These are phyloP conservation scores for Magnusiomyces sp. DNA, from an alignment of 1,139 yeast species.

Conservation along the genomic window DNA sequence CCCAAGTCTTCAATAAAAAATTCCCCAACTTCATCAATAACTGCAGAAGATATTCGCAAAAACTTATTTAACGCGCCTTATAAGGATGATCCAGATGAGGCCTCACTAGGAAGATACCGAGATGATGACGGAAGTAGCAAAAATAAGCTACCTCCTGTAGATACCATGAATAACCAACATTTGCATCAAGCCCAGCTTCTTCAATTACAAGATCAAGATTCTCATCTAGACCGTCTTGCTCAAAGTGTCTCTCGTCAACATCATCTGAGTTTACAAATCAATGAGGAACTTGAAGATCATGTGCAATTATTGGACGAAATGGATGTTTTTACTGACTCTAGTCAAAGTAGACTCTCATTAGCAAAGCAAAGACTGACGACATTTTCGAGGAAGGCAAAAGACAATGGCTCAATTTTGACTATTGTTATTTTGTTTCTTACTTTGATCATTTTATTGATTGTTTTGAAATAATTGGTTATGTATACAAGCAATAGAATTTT, in stretches of 20 bases:
- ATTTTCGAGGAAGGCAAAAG: slow-evolving; percentile 51
- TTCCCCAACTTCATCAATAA: slow-evolving; percentile 8
- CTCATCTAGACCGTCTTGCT: slow-evolving; percentile 49
- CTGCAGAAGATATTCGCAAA: slow-evolving; percentile 13
- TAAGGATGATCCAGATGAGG: slow-evolving; percentile 35
- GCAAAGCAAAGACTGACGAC: slow-evolving; percentile 49
- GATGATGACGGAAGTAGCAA: slow-evolving; percentile 19
- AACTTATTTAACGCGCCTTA: slow-evolving; percentile 36
- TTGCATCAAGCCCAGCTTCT: slow-evolving; percentile 65
- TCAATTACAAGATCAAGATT: slow-evolving; percentile 53
- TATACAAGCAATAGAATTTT: no score
- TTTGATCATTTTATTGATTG: slow-evolving; percentile 48
- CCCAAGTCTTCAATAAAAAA: not conserved
- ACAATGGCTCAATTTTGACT: slow-evolving; percentile 66
- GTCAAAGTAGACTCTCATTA: slow-evolving; percentile 42
- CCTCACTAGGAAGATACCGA: slow-evolving; percentile 18
- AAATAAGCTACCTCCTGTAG: slow-evolving; percentile 4
- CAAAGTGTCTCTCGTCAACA: slow-evolving; percentile 57
- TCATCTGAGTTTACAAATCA: slow-evolving; percentile 54
- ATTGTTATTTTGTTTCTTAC: slow-evolving; percentile 56
- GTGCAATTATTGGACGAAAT: slow-evolving; percentile 61
- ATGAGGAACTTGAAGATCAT: slow-evolving; percentile 61
- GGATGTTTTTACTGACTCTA: slow-evolving; percentile 54
- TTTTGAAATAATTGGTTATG: slow-evolving; percentile 41
- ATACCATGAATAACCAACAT: slow-evolving; percentile 26